These are phyloP conservation scores for Lobosporangium transversale DNA, from an alignment of 192 early-diverging fungal species.

Conservation along the genomic window DNA sequence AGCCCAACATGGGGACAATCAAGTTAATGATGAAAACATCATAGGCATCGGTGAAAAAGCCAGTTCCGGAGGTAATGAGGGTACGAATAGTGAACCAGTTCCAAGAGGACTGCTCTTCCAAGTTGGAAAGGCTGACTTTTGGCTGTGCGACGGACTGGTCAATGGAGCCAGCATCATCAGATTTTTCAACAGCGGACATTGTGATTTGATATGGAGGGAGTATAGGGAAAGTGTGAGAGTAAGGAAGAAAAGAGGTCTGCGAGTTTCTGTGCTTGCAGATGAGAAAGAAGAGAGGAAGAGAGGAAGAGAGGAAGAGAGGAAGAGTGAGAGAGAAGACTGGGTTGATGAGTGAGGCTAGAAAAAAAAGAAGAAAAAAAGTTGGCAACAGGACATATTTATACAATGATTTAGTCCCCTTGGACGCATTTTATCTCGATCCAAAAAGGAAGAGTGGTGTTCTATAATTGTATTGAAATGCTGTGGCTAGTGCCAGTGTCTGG, in stretches of 20 bases:
- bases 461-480: not conserved
- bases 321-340: not conserved
- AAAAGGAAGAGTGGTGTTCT: no score
- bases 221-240: constrained; percentile 6
- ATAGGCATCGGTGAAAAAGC: constrained; percentile 95
- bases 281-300: constrained; percentile 12
- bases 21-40: constrained; percentile 96
- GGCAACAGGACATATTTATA: not conserved
- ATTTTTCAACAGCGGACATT: constrained; percentile 30
- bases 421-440: not conserved
- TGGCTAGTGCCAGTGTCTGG: not conserved
- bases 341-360: constrained; percentile 8
- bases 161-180: constrained; percentile 4
- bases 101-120: constrained; percentile 70
- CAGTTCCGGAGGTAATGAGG: constrained; percentile 73
- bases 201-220: constrained; percentile 1
- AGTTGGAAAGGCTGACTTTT: constrained; percentile 49
- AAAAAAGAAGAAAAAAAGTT: not conserved
- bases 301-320: constrained; percentile 12
- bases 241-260: not conserved
- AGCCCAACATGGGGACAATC: constrained; percentile 89
- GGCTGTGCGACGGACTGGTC: constrained; percentile 16
- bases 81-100: constrained; percentile 79
- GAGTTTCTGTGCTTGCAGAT: not conserved
- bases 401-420: no score